Conservation (phyloP, 306 rosid species). For the Quercus bicolor region DNA sequence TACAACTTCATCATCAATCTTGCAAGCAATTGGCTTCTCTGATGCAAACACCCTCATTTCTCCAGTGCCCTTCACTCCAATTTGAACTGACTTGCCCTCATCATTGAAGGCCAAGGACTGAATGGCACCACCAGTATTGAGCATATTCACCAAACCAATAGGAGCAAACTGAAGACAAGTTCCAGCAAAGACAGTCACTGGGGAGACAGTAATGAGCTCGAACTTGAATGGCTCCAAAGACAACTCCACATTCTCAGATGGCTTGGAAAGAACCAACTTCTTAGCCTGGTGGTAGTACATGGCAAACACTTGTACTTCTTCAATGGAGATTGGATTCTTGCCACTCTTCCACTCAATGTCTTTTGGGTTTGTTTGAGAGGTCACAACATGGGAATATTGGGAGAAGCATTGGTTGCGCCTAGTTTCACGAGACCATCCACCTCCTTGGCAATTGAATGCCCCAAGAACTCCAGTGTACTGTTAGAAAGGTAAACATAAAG, state of each 20-base stretch:
- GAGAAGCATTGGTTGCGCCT: constrained; percentile 72
- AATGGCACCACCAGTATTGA: constrained; percentile 82
- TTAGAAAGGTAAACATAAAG: not conserved
- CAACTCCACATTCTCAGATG: constrained; percentile 45
- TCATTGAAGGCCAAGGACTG: constrained; percentile 48
- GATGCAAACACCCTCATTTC: constrained; percentile 77
- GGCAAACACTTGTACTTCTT: constrained; percentile 50
- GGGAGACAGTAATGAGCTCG: constrained; percentile 75
- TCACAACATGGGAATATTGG: constrained; percentile 53
- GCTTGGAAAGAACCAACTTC: constrained; percentile 52
- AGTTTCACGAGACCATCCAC: constrained; percentile 76
- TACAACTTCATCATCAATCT: constrained; percentile 47
- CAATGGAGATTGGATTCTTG: constrained; percentile 51
- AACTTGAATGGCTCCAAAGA: constrained; percentile 83
- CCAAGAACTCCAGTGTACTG: constrained; percentile 89
- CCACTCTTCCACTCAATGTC: constrained; percentile 86
- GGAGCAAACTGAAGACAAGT: constrained; percentile 63
- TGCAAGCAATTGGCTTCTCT: constrained; percentile 53
- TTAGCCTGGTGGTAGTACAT: constrained; percentile 61
- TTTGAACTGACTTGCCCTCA: constrained; percentile 25
- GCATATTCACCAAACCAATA: constrained; percentile 84
- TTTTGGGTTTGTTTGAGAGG: constrained; percentile 46
- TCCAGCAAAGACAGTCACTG: constrained; percentile 38
- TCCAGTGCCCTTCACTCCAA: constrained; percentile 71
- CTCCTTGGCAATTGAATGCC: constrained; percentile 94